Evolutionary conservation across 768 basidiomycete species (phyloP), one percentile per base, ranked within the genome.

Genomic region (Mycena crocata): DNA sequence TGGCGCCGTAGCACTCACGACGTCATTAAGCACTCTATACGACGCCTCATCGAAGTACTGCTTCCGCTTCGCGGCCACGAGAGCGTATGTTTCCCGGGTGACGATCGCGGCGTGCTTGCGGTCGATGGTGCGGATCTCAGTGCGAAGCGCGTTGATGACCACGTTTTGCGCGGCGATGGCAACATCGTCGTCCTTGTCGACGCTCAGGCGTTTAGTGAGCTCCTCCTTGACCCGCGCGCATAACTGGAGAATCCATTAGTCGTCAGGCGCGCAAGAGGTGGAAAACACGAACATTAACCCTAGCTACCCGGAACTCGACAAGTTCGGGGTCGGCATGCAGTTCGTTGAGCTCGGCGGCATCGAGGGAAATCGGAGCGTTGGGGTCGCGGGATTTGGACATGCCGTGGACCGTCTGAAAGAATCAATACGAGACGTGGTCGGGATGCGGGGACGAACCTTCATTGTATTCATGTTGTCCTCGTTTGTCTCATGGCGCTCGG

Each of bases 381-480:
- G 49, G 39, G 14, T 62, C 60, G 0, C 60, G 40, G 7, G 8
- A 23, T 26, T 62, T 62, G 21, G 60, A 62, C 60, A 62, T 54
- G 5, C 60, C 60, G 28, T 1, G 13, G 13, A 59, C 14, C 2
- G 44, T 23, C 57, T 59, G 15, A 26, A 24, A 9, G n/a, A 9
- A 24, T 28, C 7, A 6, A 17, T n/a, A n/a, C n/a, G n/a, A 39
- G 28, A 28, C 14, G 37, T 12, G n/a, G 4, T 24, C 7, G 28
- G 12, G 35, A 26, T 13, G 6, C 9, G 34, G 14, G n/a, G 28
- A 56, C 23, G 28, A 24, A 56, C 54, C 54, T 56, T 56, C 54
- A 56, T 56, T 8, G 28, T 56, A 15, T 14, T 9, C 5, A 14
- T 37, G n/a, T 56, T 56, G 9, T 39, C 54, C 34, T 26, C 23